Percentiles rank a stretch among this genome's conserved stretches.
phyloP scores from a whole-genome alignment of 768 basidiomycete genomes.

The Boletus tomentosulus region DNA sequence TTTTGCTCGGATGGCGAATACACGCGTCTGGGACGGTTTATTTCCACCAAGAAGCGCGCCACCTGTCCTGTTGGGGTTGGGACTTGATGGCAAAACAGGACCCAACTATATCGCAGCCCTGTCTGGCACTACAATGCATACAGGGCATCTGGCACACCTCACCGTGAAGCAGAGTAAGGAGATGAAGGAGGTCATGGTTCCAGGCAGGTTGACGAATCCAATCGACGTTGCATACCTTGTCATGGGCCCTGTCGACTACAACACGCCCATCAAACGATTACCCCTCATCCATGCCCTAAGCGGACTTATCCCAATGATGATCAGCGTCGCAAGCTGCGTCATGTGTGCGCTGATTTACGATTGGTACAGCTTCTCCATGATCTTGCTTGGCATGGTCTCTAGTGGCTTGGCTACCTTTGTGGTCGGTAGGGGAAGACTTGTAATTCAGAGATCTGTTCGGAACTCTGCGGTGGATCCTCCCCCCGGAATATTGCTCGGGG shows the following conservation, averaged over 20 bases:
- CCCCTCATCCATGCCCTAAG: constrained; percentile 1
- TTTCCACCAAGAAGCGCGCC: constrained; percentile 14
- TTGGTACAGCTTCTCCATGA: constrained; percentile 31
- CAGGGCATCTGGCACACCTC: constrained; percentile 24
- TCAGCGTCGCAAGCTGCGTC: constrained; percentile 18
- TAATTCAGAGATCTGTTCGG: constrained; percentile 12
- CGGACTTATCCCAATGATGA: constrained; percentile 20
- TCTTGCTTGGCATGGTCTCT: constrained; percentile 28
- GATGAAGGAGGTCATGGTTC: constrained; percentile 5
- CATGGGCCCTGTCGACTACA: constrained; percentile 8
- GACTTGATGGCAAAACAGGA: constrained; percentile 25
- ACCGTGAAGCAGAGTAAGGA: constrained; percentile 12
- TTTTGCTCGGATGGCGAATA: constrained; percentile 27
- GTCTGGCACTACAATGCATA: constrained; percentile 20
- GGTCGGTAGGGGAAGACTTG: constrained; percentile 23
- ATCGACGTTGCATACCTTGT: constrained; percentile 15
- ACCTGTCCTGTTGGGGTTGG: constrained; percentile 25
- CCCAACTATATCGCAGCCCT: constrained; percentile 26
- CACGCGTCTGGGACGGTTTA: constrained; percentile 25
- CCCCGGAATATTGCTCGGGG: constrained; percentile 20
- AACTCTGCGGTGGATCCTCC: constrained; percentile 18
- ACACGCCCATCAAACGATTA: constrained; percentile 1
- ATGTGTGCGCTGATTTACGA: constrained; percentile 24
- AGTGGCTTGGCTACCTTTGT: constrained; percentile 26
- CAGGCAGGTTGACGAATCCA: constrained; percentile 20